phyloP scores from a whole-genome alignment of 2,329 filamentous ascomycete species.

The Epichloe sylvatica region DNA sequence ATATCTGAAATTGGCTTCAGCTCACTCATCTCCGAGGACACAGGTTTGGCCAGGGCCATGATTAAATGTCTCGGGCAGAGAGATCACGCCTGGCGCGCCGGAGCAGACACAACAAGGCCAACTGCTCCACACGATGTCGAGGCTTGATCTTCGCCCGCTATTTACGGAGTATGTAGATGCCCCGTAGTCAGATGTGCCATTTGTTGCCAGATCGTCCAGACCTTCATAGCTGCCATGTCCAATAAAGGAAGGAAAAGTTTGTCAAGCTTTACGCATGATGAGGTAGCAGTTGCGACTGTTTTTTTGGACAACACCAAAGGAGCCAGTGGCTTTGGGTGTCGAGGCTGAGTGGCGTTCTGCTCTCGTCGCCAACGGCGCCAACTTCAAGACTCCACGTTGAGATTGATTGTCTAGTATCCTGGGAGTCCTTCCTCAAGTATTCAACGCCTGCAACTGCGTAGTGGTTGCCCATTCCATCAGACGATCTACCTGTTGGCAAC shows the following conservation, averaged over 20 bases:
- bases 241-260: neutral
- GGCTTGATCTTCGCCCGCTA: neutral
- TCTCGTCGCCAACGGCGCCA: too few species aligned
- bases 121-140: neutral
- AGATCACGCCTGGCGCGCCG: conserved; percentile 1
- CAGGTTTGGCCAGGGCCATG: conserved; percentile 3
- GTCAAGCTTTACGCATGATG: neutral
- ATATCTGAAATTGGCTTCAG: neutral
- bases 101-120: neutral
- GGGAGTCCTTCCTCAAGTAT: neutral
- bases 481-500: neutral
- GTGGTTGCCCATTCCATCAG: neutral
- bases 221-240: neutral
- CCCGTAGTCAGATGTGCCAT: neutral
- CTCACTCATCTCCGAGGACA: conserved; percentile 4
- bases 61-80: conserved; percentile 9
- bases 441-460: neutral
- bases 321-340: neutral
- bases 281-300: neutral
- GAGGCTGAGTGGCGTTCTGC: neutral
- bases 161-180: too few species aligned
- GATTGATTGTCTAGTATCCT: neutral
- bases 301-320: neutral
- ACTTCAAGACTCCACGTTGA: neutral
- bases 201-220: neutral